Evolutionary conservation across 176 grass and related monocot genomes (phyloP).

Genomic region (Musa acuminata): DNA sequence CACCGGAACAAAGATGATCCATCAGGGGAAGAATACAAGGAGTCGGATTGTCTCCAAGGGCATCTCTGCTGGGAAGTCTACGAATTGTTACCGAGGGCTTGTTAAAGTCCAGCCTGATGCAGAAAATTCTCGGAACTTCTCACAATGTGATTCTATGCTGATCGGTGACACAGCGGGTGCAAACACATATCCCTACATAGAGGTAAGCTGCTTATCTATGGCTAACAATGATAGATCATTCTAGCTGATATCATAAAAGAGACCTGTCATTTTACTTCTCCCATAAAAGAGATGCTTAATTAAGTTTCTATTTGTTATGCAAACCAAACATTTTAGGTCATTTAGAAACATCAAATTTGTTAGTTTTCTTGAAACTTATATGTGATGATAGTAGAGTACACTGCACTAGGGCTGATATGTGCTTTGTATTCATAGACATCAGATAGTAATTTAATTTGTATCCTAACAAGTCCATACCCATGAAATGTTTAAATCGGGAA

Average conservation of each 20-base stretch:
- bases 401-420: no score
- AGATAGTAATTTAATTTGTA: no score
- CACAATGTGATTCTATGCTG: constrained; percentile 95
- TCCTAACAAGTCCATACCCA: no score
- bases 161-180: constrained; percentile 91
- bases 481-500: no score
- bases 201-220: constrained; percentile 29
- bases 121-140: constrained; percentile 79
- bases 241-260: neutral
- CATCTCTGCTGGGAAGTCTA: constrained; percentile 90
- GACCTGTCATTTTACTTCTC: neutral
- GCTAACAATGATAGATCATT: neutral
- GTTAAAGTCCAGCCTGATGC: constrained; percentile 66
- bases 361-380: no score
- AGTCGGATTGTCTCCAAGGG: constrained; percentile 93
- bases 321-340: no score
- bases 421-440: no score
- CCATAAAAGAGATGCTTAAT: no score
- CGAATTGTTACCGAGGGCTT: constrained; percentile 88
- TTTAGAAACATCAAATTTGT: no score
- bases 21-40: constrained; percentile 74
- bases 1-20: constrained; percentile 93
- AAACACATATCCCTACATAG: constrained; percentile 91
- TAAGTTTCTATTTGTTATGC: no score
- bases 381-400: no score